Evolutionary conservation across 768 basidiomycete species (phyloP).

Genomic region (Lepiota brunneoincarnata): DNA sequence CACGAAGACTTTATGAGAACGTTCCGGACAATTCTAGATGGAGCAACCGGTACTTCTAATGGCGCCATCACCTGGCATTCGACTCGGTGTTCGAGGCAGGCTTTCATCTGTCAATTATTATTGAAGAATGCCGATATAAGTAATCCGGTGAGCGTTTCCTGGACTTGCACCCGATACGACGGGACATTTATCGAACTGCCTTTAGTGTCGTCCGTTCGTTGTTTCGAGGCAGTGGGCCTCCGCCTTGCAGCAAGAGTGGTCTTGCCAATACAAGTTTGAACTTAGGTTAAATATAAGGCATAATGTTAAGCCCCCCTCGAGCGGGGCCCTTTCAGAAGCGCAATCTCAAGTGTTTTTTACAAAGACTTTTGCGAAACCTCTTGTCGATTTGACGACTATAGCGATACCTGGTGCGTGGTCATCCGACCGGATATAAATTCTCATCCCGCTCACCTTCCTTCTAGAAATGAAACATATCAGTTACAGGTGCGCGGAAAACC

Average conservation of each 20-base stretch:
- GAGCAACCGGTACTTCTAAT: slow-evolving; percentile 12
- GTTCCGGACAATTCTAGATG: slow-evolving; percentile 49
- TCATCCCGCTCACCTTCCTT: not conserved
- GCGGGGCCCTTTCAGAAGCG: slow-evolving; percentile 60
- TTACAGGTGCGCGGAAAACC: slow-evolving; percentile 9
- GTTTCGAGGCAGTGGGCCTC: slow-evolving; percentile 93
- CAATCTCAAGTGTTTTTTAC: slow-evolving; percentile 89
- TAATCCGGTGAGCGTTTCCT: slow-evolving; percentile 77
- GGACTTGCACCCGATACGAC: too few species aligned
- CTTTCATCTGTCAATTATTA: slow-evolving; percentile 83
- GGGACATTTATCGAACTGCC: not conserved
- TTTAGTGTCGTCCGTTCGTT: slow-evolving; percentile 85
- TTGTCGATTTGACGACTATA: slow-evolving; percentile 71
- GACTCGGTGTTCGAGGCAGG: slow-evolving; percentile 47
- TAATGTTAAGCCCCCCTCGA: slow-evolving; percentile 46
- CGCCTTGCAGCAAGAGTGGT: slow-evolving; percentile 89
- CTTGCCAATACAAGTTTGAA: slow-evolving; percentile 85
- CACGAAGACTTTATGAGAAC: slow-evolving; percentile 81
- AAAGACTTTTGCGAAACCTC: slow-evolving; percentile 74
- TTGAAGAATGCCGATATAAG: slow-evolving; percentile 99
- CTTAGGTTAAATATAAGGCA: slow-evolving; percentile 68
- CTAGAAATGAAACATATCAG: slow-evolving; percentile 9
- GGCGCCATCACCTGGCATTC: slow-evolving; percentile 20
- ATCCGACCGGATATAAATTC: not conserved
- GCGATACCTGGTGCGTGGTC: slow-evolving; percentile 67